Evolutionary conservation across 208 protist genomes (phyloP).

Genomic region (Leishmania martiniquensis): DNA sequence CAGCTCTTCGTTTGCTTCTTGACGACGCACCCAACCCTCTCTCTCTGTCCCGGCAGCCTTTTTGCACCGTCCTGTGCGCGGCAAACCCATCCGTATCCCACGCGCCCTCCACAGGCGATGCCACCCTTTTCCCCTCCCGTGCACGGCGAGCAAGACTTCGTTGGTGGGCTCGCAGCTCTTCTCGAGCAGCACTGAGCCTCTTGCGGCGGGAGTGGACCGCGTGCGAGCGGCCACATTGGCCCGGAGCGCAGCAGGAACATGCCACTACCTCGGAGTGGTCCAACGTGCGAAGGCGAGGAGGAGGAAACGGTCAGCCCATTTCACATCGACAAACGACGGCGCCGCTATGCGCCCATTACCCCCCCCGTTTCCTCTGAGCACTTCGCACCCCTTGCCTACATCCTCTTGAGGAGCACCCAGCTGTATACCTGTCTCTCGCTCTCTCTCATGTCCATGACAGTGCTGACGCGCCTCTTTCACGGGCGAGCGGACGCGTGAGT

Average conservation of each 20-base stretch:
- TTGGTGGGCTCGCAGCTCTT: not conserved
- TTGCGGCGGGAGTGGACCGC: not conserved
- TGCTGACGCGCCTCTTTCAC: too few species aligned
- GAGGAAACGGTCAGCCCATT: too few species aligned
- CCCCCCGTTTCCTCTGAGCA: not conserved
- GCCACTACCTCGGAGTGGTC: not conserved
- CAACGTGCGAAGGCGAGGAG: not conserved
- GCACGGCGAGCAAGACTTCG: not conserved
- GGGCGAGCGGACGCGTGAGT: not conserved
- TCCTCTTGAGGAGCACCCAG: too few species aligned
- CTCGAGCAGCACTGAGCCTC: not conserved
- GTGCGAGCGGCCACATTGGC: not conserved
- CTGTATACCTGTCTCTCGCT: too few species aligned
- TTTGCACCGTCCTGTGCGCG: too few species aligned
- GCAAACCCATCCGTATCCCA: not conserved
- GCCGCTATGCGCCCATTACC: not conserved
- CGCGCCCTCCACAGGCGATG: not conserved
- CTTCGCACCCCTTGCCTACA: not conserved
- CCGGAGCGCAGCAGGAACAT: not conserved
- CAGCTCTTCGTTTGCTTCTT: not conserved
- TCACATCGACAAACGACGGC: not conserved
- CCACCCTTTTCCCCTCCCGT: not conserved
- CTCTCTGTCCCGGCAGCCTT: too few species aligned
- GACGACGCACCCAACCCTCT: not conserved
- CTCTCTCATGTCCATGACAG: slow-evolving; percentile 5